Base-by-base conservation (phyloP, 2,329 filamentous ascomycete species). In the Alternaria angustiovoidea region DNA sequence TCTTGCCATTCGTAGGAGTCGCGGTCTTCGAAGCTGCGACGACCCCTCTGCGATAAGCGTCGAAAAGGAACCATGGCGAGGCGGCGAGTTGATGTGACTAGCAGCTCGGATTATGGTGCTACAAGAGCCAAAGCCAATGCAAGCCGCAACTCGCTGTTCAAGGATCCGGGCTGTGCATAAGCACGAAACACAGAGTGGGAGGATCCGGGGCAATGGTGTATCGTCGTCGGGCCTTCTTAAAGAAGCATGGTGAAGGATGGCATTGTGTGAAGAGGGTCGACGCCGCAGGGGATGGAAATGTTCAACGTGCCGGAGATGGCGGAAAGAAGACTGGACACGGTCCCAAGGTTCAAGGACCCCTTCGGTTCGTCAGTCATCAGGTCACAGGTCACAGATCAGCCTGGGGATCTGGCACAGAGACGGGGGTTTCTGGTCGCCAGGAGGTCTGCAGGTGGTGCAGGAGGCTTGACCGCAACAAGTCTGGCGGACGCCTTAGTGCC, bases 1-100 rank as follows among this genome's bases (percentile, higher is more conserved):
- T 70, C 66, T 53, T 71, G 68, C 73, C 74, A 77, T 70, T 71
- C 72, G 63, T 68, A 70, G 51, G 73, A 64, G 63, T 73, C 59
- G 63, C 60, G 51, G 48, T 67, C 47, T 28, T 71, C 65, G 42
- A 61, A 49, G 58, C 65, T 71, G 57, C 58, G 67, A 47, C 63
- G 66, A 44, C 44, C 61, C 54, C 67, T 61, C 59, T 69, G 68
- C 14, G 69, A 73, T 48, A 51, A 32, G 46, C 66, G 64, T 51
- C 67, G 69, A 57, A 70, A 65, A 43, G 68, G 69, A 42, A 67
- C 67, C 69, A 73, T 73, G 64, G 63, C 61, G 55, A 56, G 55
- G 62, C 42, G 47, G 16, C 20, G 54, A 32, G 46, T 44, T 36
- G 61, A 62, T 57, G 66, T 60, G 44, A 63, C 62, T 63, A 53